These are phyloP conservation scores for Salix dunnii DNA, from an alignment of 345 rosid genomes.

Conservation along the genomic window DNA sequence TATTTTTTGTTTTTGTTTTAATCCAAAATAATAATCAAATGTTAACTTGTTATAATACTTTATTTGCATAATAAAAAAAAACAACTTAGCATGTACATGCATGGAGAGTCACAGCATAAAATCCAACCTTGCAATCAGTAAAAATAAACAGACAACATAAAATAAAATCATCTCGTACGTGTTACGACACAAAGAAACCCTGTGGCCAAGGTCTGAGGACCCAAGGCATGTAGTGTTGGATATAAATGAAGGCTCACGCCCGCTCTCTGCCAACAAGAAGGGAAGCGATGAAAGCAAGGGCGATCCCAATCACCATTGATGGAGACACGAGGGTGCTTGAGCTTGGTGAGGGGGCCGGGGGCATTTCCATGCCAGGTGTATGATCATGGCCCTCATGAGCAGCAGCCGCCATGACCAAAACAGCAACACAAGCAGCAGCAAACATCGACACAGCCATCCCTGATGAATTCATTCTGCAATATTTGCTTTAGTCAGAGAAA, in stretches of 20 bases:
- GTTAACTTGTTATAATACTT: no score
- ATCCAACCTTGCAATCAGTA: no score
- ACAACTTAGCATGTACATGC: no score
- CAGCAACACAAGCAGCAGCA: slow-evolving; percentile 21
- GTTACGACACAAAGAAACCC: not conserved
- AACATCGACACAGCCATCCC: not conserved
- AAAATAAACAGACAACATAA: no score
- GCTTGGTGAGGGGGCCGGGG: not conserved
- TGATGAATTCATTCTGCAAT: slow-evolving; percentile 11
- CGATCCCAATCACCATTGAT: slow-evolving; percentile 16
- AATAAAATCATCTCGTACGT: no score
- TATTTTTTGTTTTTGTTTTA: no score
- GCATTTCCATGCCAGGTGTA: not conserved
- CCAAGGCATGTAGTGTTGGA: not conserved
- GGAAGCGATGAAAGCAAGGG: slow-evolving; percentile 17
- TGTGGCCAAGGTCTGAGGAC: not conserved
- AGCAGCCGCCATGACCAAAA: slow-evolving; percentile 17
- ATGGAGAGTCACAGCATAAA: no score
- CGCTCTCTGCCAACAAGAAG: slow-evolving; percentile 16
- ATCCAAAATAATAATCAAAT: no score
- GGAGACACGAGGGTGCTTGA: slow-evolving; percentile 14
- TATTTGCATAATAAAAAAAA: no score
- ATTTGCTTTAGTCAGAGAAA: no score
- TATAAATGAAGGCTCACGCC: not conserved
- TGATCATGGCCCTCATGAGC: slow-evolving; percentile 14